Percentiles rank a stretch among this genome's conserved stretches.
Evolutionary conservation across 345 rosid species (phyloP).

Genomic region (Lepidium africanum): DNA sequence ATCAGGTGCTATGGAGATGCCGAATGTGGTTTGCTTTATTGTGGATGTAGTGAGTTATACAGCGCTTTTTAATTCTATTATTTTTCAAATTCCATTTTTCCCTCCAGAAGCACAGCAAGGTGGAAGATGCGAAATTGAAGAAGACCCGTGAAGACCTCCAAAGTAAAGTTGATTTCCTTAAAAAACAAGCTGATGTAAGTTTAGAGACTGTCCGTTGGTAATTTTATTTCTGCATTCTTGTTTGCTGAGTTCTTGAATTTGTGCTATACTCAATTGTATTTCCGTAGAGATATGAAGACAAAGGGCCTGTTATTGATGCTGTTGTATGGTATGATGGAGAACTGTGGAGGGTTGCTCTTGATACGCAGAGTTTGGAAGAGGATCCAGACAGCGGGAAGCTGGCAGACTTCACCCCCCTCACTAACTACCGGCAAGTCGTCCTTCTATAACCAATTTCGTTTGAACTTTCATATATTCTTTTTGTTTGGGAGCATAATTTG

Average conservation of each 20-base stretch:
- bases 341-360: constrained; percentile 93
- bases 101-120: constrained; percentile 63
- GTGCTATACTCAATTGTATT: constrained; percentile 4
- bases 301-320: constrained; percentile 92
- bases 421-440: constrained; percentile 62
- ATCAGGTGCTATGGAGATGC: constrained; percentile 51
- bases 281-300: constrained; percentile 74
- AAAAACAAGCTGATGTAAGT: constrained; percentile 83
- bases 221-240: neutral
- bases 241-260: neutral
- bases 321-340: constrained; percentile 98
- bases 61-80: neutral
- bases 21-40: neutral
- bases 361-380: constrained; percentile 84
- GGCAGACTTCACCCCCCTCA: constrained; percentile 65
- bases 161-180: constrained; percentile 64
- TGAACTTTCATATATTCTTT: neutral
- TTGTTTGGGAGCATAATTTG: neutral
- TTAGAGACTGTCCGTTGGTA: constrained; percentile 9
- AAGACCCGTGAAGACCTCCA: constrained; percentile 77
- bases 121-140: constrained; percentile 68
- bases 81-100: constrained; percentile 6
- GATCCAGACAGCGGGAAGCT: constrained; percentile 74
- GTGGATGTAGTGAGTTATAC: neutral
- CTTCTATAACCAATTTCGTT: neutral